phyloP scores from a whole-genome alignment of 345 rosid species.

The Isatis tinctoria region DNA sequence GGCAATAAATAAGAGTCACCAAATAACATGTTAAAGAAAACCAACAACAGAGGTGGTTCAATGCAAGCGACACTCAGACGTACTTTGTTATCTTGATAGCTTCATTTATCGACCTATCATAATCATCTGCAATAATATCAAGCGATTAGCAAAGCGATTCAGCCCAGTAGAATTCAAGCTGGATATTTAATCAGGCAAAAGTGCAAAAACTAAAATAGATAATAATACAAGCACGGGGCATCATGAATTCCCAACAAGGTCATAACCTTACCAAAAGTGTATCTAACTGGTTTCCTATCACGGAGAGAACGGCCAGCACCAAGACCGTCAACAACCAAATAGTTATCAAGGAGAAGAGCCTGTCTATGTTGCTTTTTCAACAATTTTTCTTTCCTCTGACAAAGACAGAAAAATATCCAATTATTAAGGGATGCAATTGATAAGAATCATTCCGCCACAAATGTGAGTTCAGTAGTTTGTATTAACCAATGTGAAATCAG shows the following conservation, averaged over 20 bases:
- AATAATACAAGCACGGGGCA: neutral
- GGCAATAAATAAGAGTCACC: neutral
- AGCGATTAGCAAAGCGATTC: neutral
- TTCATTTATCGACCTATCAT: constrained; percentile 94
- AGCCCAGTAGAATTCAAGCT: neutral
- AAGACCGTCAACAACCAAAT: constrained; percentile 68
- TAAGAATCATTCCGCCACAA: neutral
- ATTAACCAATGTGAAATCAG: neutral
- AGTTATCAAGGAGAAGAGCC: constrained; percentile 91
- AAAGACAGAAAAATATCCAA: neutral
- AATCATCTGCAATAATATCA: constrained; percentile 78
- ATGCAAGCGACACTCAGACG: constrained; percentile 6
- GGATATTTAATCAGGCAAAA: neutral
- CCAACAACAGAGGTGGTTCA: constrained; percentile 10
- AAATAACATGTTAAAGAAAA: neutral
- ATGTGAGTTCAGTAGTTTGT: neutral
- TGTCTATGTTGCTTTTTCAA: constrained; percentile 92
- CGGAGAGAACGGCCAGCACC: constrained; percentile 93
- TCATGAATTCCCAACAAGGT: neutral
- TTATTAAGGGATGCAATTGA: constrained; percentile 4
- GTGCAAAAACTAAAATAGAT: neutral
- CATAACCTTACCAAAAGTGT: constrained; percentile 77
- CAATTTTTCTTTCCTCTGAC: constrained; percentile 33
- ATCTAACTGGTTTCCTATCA: constrained; percentile 94
- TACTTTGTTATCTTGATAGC: constrained; percentile 97